A percentile compares a stretch with the other conserved stretches of the same genome.
phyloP scores from a whole-genome alignment of 164 flowering plant genomes.

The Tetrastigma voinierianum region DNA sequence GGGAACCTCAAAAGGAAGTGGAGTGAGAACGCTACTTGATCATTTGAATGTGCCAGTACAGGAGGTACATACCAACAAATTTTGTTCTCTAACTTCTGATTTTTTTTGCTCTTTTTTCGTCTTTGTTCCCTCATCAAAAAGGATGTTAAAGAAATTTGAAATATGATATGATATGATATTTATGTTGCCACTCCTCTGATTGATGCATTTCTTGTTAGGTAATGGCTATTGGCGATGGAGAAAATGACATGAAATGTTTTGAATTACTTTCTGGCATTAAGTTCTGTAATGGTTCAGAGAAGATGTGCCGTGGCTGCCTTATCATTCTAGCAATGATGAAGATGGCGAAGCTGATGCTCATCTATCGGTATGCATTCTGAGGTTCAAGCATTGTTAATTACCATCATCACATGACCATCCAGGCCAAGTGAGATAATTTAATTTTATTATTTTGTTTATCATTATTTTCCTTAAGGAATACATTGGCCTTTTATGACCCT shows the following conservation, averaged over 20 bases:
- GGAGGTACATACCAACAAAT: conserved; percentile 55
- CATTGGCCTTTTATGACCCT: too few species aligned
- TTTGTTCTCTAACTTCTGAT: background rate
- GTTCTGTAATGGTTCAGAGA: conserved; percentile 78
- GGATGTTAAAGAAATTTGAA: background rate
- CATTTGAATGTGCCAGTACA: conserved; percentile 66
- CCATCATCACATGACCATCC: background rate
- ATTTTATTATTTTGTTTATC: background rate
- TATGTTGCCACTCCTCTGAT: background rate
- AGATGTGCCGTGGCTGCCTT: conserved; percentile 80
- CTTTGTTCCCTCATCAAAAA: background rate
- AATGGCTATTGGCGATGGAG: conserved; percentile 98
- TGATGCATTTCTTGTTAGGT: conserved; percentile 35
- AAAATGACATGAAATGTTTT: conserved; percentile 96
- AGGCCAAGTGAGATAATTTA: background rate
- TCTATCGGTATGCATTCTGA: conserved; percentile 92
- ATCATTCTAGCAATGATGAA: conserved; percentile 89
- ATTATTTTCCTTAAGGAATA: background rate
- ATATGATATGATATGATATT: background rate
- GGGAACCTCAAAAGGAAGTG: conserved; percentile 86
- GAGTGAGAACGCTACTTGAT: conserved; percentile 80
- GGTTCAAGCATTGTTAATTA: background rate
- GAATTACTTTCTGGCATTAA: conserved; percentile 87
- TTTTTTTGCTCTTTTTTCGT: background rate
- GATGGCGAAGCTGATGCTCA: conserved; percentile 96